Evolutionary conservation across 805 yeast species (phyloP).

Genomic region (Candida chauliodis): DNA sequence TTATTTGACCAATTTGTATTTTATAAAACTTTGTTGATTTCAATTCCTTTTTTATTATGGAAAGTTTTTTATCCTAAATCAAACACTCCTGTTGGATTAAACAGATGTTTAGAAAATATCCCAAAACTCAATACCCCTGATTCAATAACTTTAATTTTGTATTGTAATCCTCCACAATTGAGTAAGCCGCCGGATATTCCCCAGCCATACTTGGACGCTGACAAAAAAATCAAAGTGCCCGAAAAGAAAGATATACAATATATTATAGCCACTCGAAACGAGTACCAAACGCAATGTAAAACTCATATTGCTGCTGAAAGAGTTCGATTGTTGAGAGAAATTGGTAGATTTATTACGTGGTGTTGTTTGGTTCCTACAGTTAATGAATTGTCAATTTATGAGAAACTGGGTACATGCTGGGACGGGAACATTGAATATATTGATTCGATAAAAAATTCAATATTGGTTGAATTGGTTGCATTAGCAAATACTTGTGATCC

Average conservation of each 20-base stretch:
- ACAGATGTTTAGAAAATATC: slow-evolving; percentile 9
- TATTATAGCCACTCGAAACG: slow-evolving; percentile 30
- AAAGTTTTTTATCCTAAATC: slow-evolving; percentile 1
- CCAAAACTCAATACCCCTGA: slow-evolving; percentile 21
- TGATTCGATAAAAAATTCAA: slow-evolving; percentile 14
- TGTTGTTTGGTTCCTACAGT: slow-evolving; percentile 19
- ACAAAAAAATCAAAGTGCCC: slow-evolving; percentile 38
- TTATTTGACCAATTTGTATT: not conserved
- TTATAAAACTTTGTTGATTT: not conserved
- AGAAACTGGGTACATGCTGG: slow-evolving; percentile 22
- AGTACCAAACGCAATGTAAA: slow-evolving; percentile 36
- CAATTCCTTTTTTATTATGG: slow-evolving; percentile 1
- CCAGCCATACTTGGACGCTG: slow-evolving; percentile 39
- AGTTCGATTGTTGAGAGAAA: slow-evolving; percentile 33
- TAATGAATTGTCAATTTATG: slow-evolving; percentile 18
- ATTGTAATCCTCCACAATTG: slow-evolving; percentile 22
- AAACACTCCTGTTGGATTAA: slow-evolving; percentile 9
- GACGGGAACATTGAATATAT: slow-evolving; percentile 9
- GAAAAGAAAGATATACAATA: slow-evolving; percentile 27
- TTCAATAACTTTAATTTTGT: slow-evolving; percentile 29
- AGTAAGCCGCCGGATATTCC: slow-evolving; percentile 44
- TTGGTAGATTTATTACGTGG: slow-evolving; percentile 31
- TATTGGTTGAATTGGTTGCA: slow-evolving; percentile 17
- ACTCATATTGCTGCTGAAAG: slow-evolving; percentile 41
- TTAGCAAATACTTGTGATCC: slow-evolving; percentile 14